Percentiles rank a stretch among this genome's conserved stretches.
phyloP scores from a whole-genome alignment of 106 monocot genomes.

The Dendrobium officinale region DNA sequence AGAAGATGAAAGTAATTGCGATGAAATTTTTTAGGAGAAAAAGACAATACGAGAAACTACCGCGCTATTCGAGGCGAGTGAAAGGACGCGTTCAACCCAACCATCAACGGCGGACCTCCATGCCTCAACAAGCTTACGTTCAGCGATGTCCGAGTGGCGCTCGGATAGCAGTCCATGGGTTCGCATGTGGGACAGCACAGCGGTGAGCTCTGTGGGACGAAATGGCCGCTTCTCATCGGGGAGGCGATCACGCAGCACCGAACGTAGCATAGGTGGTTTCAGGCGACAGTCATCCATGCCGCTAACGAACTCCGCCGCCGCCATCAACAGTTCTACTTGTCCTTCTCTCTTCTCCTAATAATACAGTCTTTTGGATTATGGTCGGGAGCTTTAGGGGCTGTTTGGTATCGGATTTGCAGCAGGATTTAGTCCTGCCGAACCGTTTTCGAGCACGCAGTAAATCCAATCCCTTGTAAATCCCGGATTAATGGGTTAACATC shows the following conservation, averaged over 20 bases:
- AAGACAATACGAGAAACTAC: constrained; percentile 16
- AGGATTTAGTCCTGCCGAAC: no score
- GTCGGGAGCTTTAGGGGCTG: no score
- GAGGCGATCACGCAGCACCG: constrained; percentile 39
- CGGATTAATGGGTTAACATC: no score
- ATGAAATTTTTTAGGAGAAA: not conserved
- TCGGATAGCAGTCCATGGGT: constrained; percentile 66
- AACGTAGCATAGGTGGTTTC: constrained; percentile 47
- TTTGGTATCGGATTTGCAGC: no score
- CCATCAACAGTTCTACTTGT: no score
- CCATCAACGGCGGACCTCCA: constrained; percentile 69
- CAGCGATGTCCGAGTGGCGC: not conserved
- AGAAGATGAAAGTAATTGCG: no score
- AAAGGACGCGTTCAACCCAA: constrained; percentile 61
- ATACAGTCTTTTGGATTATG: no score
- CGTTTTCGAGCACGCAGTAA: no score
- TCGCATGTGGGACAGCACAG: constrained; percentile 32
- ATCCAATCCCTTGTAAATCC: no score
- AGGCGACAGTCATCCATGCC: constrained; percentile 35
- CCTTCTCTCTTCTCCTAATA: no score
- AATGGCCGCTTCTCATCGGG: constrained; percentile 45
- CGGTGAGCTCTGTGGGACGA: constrained; percentile 30
- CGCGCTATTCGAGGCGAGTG: constrained; percentile 32
- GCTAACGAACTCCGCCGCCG: constrained; percentile 19
- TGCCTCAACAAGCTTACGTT: constrained; percentile 30